Evolutionary conservation across 768 basidiomycete genomes (phyloP), one percentile per base, ranked within the genome.

Genomic region (Lactarius tabidus): DNA sequence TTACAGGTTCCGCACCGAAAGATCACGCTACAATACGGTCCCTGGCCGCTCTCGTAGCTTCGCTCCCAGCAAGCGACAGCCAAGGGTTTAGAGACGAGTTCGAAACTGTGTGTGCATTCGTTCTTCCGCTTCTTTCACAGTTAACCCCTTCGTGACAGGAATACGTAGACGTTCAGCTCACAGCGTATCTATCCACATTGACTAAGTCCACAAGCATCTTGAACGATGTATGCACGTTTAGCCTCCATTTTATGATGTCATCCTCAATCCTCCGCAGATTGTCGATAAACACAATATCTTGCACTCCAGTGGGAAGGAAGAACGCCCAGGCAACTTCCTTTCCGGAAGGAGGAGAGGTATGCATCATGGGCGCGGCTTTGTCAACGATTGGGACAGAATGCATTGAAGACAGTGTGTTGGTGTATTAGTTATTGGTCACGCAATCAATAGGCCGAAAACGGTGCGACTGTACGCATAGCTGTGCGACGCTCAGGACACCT

Each of bases 111-210:
- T 54, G 84, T 74, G 17, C 64, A 55, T 54, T 67, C 38, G 58
- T 36, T 28, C 28, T 9, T 57, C 31, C 14, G 3, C 12, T 8
- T 26, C 33, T 41, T 20, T 38, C 51, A 52, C 52, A 63, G 20
- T 36, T 51, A 59, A 48, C 58, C 38, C n/a, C 41, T n/a, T 31
- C 36, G 59, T 60, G 28, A 70, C 52, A 97, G 94, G 96, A 99
- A 84, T 93, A 95, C 75, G 90, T 90, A 71, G 95, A 99, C 73
- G 94, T 96, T 18, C 93, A 97, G 66, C 79, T 99, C 33, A 97
- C 94, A 1, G 88, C 90, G 10, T 92, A 93, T 76, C 80, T 99
- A 15, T 88, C 93, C 0, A 85, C 87, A 17, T 76, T 99, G 64
- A 98, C 95, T 8, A 95, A 95, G 76, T 90, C 91, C 35, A 82